A percentile compares a stretch with the other conserved stretches of the same genome.
Conservation (phyloP, 345 rosid species). For the Nephelium lappaceum region DNA sequence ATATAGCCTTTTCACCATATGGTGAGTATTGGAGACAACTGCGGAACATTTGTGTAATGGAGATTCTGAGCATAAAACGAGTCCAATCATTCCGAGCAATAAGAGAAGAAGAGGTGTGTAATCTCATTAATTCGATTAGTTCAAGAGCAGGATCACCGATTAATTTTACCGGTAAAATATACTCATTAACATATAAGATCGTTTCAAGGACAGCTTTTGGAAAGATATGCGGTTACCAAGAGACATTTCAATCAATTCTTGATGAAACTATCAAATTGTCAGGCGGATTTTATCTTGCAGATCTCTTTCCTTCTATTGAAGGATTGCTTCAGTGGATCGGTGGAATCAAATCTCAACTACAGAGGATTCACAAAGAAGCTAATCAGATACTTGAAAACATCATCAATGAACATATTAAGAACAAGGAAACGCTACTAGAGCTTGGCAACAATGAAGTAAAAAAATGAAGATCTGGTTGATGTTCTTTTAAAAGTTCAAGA, state of each 20-base stretch:
- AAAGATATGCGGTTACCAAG: not conserved
- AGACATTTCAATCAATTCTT: not conserved
- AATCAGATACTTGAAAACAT: no score
- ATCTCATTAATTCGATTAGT: not conserved
- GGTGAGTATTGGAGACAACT: constrained; percentile 23
- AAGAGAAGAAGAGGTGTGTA: constrained; percentile 18
- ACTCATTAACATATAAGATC: not conserved
- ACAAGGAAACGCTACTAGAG: no score
- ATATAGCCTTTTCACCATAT: constrained; percentile 18
- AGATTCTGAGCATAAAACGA: constrained; percentile 2
- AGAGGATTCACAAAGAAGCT: no score
- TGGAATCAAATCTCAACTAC: no score
- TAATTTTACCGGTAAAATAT: constrained; percentile 2
- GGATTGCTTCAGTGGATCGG: no score
- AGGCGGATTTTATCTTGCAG: constrained; percentile 18
- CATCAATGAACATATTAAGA: no score
- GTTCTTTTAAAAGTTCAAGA: no score
- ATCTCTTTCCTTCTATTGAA: constrained; percentile 30
- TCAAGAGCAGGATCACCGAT: not conserved
- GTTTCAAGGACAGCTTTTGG: constrained; percentile 18
- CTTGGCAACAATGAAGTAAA: no score
- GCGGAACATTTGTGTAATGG: not conserved
- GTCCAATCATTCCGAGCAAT: constrained; percentile 10
- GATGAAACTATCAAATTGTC: not conserved
- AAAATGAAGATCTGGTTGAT: no score